A percentile compares a stretch with the other conserved stretches of the same genome.
Conservation (phyloP, 176 grass and related monocot genomes). For the Alloteropsis semialata region DNA sequence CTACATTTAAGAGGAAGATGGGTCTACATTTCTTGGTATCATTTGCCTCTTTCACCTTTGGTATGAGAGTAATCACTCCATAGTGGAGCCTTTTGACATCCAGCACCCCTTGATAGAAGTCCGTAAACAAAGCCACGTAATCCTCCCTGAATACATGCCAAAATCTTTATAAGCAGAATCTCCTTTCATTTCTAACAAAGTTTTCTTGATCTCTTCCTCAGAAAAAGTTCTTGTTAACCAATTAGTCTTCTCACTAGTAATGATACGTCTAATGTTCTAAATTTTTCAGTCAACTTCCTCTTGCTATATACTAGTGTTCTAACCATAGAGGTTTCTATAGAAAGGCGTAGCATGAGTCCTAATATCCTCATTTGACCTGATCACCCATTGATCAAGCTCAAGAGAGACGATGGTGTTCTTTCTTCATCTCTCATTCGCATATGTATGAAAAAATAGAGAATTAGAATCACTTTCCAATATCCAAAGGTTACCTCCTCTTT, state of each 20-base stretch:
- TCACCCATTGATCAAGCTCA: no score
- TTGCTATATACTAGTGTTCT: no score
- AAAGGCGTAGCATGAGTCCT: no score
- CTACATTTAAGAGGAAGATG: not conserved
- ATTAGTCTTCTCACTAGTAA: no score
- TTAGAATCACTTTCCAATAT: accelerated
- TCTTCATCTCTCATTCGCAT: not conserved
- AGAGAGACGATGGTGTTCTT: not conserved
- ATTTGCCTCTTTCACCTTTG: not conserved
- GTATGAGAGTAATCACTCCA: accelerated
- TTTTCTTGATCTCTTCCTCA: accelerated
- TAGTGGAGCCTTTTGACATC: not conserved
- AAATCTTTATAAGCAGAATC: accelerated
- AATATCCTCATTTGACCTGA: not conserved
- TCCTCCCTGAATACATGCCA: accelerated
- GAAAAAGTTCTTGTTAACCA: accelerated
- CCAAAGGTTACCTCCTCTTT: accelerated
- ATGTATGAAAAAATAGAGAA: not conserved
- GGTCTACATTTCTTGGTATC: not conserved
- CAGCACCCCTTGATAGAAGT: accelerated
- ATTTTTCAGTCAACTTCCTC: no score
- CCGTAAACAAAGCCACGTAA: accelerated
- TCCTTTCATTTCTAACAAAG: accelerated
- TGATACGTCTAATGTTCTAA: no score
- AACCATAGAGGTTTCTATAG: no score